A percentile compares a stretch with the other conserved stretches of the same genome.
phyloP scores from a whole-genome alignment of 345 rosid species.

The Citrus glauca region DNA sequence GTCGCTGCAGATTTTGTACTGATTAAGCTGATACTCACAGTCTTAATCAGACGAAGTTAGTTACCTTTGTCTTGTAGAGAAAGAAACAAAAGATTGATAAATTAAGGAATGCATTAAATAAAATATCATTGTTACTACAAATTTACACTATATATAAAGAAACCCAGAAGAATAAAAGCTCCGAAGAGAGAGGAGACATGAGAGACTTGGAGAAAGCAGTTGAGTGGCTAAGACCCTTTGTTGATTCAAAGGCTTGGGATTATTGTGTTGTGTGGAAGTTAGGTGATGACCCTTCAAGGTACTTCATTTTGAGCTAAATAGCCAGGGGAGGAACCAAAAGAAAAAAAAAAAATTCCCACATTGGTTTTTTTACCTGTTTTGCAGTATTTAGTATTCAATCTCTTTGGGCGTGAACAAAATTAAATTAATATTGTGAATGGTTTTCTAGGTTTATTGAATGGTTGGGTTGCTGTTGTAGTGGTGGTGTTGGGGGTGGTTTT shows the following conservation, averaged over 20 bases:
- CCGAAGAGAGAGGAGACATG: conserved; percentile 29
- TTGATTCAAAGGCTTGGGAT: conserved; percentile 67
- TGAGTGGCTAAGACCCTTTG: conserved; percentile 74
- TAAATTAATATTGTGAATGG: neutral
- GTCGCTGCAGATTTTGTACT: conserved; percentile 26
- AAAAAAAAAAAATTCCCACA: too few relatives aligned
- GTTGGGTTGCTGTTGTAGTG: conserved; percentile 82
- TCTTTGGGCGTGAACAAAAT: neutral
- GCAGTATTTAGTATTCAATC: neutral
- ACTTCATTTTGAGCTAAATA: neutral
- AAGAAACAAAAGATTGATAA: neutral
- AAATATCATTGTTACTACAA: conserved; percentile 10
- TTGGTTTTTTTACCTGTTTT: neutral
- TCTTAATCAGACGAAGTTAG: neutral
- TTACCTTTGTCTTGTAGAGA: conserved; percentile 16
- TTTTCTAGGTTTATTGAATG: conserved; percentile 65
- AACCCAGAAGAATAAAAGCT: neutral
- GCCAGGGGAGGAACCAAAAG: neutral
- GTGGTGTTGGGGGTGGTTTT: conserved; percentile 20
- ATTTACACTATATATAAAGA: neutral
- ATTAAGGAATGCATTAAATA: conserved; percentile 19
- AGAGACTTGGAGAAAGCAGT: conserved; percentile 42
- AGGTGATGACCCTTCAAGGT: conserved; percentile 82
- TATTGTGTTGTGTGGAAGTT: conserved; percentile 81
- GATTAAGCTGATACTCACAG: conserved; percentile 7